Base-by-base conservation (phyloP, 352 stramenopile genomes). In the Salisapilia sapeloensis region DNA sequence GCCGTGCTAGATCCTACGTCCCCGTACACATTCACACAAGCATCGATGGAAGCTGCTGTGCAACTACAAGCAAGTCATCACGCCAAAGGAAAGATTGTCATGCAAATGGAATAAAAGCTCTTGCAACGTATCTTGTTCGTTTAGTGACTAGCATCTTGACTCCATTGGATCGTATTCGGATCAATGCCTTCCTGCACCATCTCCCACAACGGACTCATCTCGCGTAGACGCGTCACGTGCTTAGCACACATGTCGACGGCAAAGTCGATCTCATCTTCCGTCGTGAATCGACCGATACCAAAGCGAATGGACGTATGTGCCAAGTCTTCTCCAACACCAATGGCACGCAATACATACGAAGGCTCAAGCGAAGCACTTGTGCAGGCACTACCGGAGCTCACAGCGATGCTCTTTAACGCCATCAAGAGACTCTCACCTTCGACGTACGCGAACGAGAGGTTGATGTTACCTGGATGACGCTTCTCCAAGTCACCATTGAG, bases 181-280 rank as follows among this genome's bases (percentile, higher is more conserved):
- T 99, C 96, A 42, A 99, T 97, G 38, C 96, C 96, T 66, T 99
- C 95, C 65, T 99, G 94, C 26, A 99, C 93, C 92, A 99, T 97
- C 65, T 99, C 96, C 94, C 94, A 99, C 16, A 99, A 63, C 16
- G 96, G 96, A 35, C 70, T 96, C 94, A 99, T 99, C 49, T 98
- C 94, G 35, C 95, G 87, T 44, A 99, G 71, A 30, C 94, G 82
- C 25, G 46, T 79, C 5, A 99, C 95, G 58, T 99, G 91, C 53
- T 92, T 81, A 35, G 92, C 67, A 34, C 79, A 85, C 39, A 98
- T 60, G 3, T 97, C 86, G 14, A 98, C 50, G 1, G 94, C 87
- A 56, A 96, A 96, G 43, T 98, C 92, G 16, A 99, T 78, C 60
- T 99, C 96, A 16, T 89, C 76, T 44, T 98, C 92, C 12, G 94